phyloP scores from a whole-genome alignment of 2,329 filamentous ascomycete genomes.

The Phyllosticta capitalensis region DNA sequence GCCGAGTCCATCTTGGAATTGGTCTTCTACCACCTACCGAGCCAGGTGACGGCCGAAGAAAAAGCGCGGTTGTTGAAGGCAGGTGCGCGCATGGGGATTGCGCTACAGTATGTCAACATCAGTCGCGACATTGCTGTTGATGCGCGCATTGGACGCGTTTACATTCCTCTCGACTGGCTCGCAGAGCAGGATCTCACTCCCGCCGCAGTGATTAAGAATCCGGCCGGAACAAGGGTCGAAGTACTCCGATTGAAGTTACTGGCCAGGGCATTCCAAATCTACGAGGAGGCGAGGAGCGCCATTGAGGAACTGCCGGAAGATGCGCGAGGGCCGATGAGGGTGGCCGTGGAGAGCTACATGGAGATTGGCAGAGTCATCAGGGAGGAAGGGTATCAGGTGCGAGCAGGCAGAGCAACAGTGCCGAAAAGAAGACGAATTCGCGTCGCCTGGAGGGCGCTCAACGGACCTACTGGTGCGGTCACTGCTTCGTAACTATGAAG shows the following conservation, averaged over 20 bases:
- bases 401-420: slow-evolving; percentile 37
- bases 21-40: slow-evolving; percentile 47
- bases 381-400: slow-evolving; percentile 17
- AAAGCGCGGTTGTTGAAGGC: slow-evolving; percentile 42
- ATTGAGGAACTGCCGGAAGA: slow-evolving; percentile 54
- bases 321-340: slow-evolving; percentile 54
- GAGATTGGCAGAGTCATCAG: slow-evolving; percentile 59
- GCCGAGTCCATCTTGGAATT: slow-evolving; percentile 59
- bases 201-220: slow-evolving; percentile 44
- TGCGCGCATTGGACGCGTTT: slow-evolving; percentile 55
- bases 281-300: slow-evolving; percentile 43
- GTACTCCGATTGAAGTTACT: slow-evolving; percentile 46
- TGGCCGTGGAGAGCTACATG: slow-evolving; percentile 68
- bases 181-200: slow-evolving; percentile 46
- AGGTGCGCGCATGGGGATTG: slow-evolving; percentile 59
- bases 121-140: slow-evolving; percentile 63
- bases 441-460: slow-evolving; percentile 51
- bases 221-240: slow-evolving; percentile 39
- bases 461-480: background rate
- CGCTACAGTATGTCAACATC: slow-evolving; percentile 70
- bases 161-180: slow-evolving; percentile 58
- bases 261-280: slow-evolving; percentile 51
- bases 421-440: slow-evolving; percentile 39
- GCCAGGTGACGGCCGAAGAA: slow-evolving; percentile 17
- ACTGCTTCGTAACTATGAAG: background rate